Conservation (phyloP, 805 yeast genomes). For the Candida mattraensis region DNA sequence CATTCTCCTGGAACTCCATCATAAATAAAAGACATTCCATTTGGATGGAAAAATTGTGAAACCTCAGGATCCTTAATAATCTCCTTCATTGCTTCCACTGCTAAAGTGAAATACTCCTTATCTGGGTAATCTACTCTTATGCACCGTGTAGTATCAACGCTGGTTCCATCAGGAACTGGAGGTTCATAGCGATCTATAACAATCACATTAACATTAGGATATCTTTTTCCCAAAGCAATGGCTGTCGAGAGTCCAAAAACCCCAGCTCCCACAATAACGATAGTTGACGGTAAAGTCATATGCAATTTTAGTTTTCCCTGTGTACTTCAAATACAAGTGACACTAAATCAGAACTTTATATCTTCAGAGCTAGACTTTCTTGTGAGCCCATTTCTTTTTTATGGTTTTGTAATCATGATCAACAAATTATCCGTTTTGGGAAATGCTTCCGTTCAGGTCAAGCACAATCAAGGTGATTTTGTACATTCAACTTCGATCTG, state of each 20-base stretch:
- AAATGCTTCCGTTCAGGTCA: no score
- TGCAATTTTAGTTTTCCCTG: neutral
- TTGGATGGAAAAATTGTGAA: constrained; percentile 21
- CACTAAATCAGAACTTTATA: no score
- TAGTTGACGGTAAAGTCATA: constrained; percentile 10
- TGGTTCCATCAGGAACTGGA: constrained; percentile 25
- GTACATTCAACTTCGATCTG: no score
- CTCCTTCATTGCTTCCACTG: constrained; percentile 17
- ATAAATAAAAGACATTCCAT: constrained; percentile 24
- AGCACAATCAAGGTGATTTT: no score
- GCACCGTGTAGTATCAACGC: constrained; percentile 26
- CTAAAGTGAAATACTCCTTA: constrained; percentile 16
- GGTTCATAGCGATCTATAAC: constrained; percentile 27
- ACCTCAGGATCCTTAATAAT: constrained; percentile 21
- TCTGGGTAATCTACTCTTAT: constrained; percentile 22
- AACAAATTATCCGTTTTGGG: no score
- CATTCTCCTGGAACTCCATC: constrained; percentile 24
- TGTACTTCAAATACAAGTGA: no score
- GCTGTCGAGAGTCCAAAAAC: constrained; percentile 51
- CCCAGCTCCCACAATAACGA: constrained; percentile 47
- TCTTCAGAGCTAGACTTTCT: no score
- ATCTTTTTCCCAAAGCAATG: constrained; percentile 22
- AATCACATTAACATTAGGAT: constrained; percentile 13
- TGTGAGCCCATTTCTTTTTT: no score
- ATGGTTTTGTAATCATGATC: no score